Evolutionary conservation across 257 asterid genomes (phyloP).

Genomic region (Schizonepeta tenuifolia): DNA sequence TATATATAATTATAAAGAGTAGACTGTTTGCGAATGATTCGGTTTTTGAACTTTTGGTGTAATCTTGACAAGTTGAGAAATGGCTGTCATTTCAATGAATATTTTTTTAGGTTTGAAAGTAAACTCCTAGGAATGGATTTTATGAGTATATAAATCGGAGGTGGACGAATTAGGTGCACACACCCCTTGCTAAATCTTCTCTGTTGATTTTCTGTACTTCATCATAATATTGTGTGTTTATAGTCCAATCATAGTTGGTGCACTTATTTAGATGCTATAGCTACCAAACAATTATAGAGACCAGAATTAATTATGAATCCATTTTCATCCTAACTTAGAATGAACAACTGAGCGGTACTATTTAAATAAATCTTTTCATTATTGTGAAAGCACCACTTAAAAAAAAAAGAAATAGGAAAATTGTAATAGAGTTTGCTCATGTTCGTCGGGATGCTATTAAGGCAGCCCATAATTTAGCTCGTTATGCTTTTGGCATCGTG

Average conservation of each 20-base stretch:
- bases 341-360: no score
- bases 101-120: not conserved
- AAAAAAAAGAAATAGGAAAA: no score
- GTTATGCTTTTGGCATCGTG: no score
- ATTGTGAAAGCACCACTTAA: no score
- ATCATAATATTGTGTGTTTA: not conserved
- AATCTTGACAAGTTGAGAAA: not conserved
- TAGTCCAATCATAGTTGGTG: not conserved
- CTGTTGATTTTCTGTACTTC: not conserved
- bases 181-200: not conserved
- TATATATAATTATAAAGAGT: no score
- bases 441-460: no score
- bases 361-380: no score
- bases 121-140: not conserved
- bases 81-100: constrained; percentile 11
- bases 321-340: no score
- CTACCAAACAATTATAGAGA: not conserved
- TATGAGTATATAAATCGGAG: not conserved
- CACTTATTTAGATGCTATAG: not conserved
- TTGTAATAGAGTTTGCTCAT: no score
- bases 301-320: not conserved
- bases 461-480: no score
- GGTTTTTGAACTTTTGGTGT: not conserved
- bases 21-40: not conserved
- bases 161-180: constrained; percentile 9